These are phyloP conservation scores for Babesia ovata DNA, from an alignment of 169 alveolate genomes.

Conservation along the genomic window DNA sequence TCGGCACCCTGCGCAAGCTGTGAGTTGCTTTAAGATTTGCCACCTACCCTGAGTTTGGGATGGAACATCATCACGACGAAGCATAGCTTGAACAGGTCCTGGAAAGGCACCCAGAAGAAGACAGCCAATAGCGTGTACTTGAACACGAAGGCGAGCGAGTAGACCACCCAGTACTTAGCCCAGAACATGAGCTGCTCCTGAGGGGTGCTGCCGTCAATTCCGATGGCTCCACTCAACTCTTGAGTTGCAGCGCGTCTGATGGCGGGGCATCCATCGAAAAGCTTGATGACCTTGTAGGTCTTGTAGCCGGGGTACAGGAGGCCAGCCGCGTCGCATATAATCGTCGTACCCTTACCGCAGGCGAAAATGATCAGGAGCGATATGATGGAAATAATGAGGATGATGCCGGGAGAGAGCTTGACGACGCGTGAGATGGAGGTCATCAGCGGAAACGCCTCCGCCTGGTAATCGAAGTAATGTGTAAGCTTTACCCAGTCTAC, in stretches of 20 bases:
- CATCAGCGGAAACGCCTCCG: slow-evolving; percentile 52
- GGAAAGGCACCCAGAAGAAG: slow-evolving; percentile 66
- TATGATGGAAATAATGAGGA: not conserved
- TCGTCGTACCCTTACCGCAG: slow-evolving; percentile 32
- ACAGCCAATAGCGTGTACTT: slow-evolving; percentile 40
- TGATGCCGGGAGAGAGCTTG: slow-evolving; percentile 54
- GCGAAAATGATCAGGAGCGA: slow-evolving; percentile 26
- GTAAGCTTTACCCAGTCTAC: slow-evolving; percentile 30
- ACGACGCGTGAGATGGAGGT: slow-evolving; percentile 13
- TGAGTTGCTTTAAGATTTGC: not conserved
- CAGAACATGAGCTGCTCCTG: slow-evolving; percentile 60
- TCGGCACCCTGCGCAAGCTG: slow-evolving; percentile 60
- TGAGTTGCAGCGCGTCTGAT: slow-evolving; percentile 29
- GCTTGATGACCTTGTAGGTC: slow-evolving; percentile 65
- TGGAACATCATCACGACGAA: slow-evolving; percentile 56
- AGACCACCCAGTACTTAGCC: slow-evolving; percentile 70
- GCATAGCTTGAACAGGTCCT: slow-evolving; percentile 30
- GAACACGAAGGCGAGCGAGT: slow-evolving; percentile 58
- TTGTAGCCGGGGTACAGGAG: slow-evolving; percentile 66
- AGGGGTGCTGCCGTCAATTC: slow-evolving; percentile 30
- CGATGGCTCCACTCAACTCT: slow-evolving; percentile 22
- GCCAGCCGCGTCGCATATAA: slow-evolving; percentile 64
- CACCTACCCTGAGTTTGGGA: slow-evolving; percentile 61
- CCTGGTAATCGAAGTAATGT: slow-evolving; percentile 51
- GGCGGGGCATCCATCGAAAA: slow-evolving; percentile 25